A percentile compares a stretch with the other conserved stretches of the same genome.
Conservation (phyloP, 176 grass and related monocot genomes). For the Poa annua region DNA sequence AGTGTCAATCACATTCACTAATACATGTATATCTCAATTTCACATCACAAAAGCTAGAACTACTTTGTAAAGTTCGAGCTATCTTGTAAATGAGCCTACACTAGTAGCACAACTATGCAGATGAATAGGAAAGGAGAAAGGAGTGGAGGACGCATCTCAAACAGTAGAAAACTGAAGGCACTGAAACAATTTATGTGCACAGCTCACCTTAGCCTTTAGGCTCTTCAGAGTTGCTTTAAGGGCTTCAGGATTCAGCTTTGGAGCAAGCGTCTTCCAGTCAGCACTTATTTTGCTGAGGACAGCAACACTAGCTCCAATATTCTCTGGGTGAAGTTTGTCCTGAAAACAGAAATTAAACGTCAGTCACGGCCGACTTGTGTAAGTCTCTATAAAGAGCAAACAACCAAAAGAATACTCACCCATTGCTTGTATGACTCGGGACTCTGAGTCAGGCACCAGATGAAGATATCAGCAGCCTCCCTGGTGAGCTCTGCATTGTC, state of each 20-base stretch:
- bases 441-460: slow-evolving; percentile 92
- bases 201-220: slow-evolving; percentile 76
- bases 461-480: slow-evolving; percentile 74
- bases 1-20: neutral
- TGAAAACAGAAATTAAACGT: slow-evolving; percentile 45
- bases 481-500: slow-evolving; percentile 75
- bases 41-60: neutral
- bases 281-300: slow-evolving; percentile 63
- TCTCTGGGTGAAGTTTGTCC: slow-evolving; percentile 69
- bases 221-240: slow-evolving; percentile 71
- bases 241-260: slow-evolving; percentile 68
- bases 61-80: neutral
- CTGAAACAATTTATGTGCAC: slow-evolving; percentile 4
- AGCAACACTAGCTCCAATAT: slow-evolving; percentile 72
- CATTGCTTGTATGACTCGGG: slow-evolving; percentile 84
- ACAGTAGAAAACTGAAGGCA: neutral
- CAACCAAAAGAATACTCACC: slow-evolving; percentile 57
- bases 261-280: slow-evolving; percentile 78
- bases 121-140: neutral
- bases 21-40: neutral
- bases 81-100: neutral
- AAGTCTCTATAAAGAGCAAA: neutral
- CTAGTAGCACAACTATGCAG: neutral
- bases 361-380: neutral
- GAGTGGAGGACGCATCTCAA: neutral